Percentiles rank a stretch among this genome's conserved stretches.
These are phyloP conservation scores for Vitis hybrid DNA, from an alignment of 177 flowering plant species.

Conservation along the genomic window DNA sequence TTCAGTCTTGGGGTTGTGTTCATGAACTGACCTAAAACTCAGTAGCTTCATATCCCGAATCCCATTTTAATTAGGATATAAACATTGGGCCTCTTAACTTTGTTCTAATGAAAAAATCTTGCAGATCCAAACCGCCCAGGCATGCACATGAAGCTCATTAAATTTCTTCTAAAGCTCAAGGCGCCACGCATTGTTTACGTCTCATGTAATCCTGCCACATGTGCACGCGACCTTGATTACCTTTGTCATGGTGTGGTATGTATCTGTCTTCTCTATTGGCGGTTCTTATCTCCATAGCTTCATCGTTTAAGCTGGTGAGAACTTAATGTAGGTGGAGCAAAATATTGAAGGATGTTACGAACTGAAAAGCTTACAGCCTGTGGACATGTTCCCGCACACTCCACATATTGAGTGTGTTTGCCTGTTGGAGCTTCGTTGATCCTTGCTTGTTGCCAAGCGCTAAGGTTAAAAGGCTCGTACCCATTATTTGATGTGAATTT, in stretches of 20 bases:
- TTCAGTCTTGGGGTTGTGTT: no score
- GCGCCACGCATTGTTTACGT: constrained; percentile 81
- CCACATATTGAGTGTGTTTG: constrained; percentile 97
- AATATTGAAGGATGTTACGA: constrained; percentile 78
- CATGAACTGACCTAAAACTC: no score
- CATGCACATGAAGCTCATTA: constrained; percentile 93
- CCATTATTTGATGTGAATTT: no score
- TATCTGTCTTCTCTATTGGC: constrained; percentile 2
- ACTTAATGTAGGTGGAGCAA: constrained; percentile 59
- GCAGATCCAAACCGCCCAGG: constrained; percentile 99
- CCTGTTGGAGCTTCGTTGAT: constrained; percentile 67
- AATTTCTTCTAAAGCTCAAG: constrained; percentile 70
- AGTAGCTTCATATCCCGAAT: no score
- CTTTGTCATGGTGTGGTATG: constrained; percentile 93
- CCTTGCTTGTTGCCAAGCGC: neutral
- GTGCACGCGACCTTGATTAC: constrained; percentile 97
- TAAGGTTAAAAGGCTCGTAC: neutral
- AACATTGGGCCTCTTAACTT: neutral
- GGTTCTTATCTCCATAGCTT: neutral
- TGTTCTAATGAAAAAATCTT: constrained; percentile 6
- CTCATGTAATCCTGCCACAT: constrained; percentile 97
- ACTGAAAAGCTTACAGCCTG: constrained; percentile 77
- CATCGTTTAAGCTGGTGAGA: neutral
- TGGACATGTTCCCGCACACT: constrained; percentile 99
- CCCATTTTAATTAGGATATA: neutral